These are phyloP conservation scores for Sambucus nigra DNA, from an alignment of 129 eudicot genomes.

Conservation along the genomic window DNA sequence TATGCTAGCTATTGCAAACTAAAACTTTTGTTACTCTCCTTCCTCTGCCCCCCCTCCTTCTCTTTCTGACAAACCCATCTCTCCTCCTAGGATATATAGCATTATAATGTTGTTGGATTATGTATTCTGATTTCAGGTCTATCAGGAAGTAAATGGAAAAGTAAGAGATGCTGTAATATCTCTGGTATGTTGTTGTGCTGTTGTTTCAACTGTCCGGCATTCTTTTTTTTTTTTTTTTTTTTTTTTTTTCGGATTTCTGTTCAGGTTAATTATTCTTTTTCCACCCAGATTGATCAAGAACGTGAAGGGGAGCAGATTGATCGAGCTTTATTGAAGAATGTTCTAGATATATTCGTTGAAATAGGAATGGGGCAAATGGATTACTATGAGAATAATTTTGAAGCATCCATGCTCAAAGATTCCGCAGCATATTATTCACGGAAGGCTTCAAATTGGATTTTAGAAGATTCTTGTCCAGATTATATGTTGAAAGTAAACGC, in stretches of 20 bases:
- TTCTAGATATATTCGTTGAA: conserved; percentile 90
- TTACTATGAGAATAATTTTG: conserved; percentile 79
- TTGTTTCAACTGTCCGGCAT: neutral
- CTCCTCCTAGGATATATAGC: neutral
- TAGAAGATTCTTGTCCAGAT: conserved; percentile 86
- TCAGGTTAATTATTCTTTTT: neutral
- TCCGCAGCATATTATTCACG: conserved; percentile 83
- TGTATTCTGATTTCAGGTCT: conserved; percentile 45
- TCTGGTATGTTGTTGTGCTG: conserved; percentile 47
- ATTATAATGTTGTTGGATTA: neutral
- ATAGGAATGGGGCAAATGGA: conserved; percentile 96
- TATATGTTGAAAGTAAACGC: conserved; percentile 59
- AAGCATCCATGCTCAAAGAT: conserved; percentile 67
- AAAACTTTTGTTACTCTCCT: neutral
- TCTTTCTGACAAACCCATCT: neutral
- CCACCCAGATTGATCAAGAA: conserved; percentile 74
- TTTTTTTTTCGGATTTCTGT: too few relatives aligned
- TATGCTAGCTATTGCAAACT: neutral
- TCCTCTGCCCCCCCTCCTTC: neutral
- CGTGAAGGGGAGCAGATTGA: conserved; percentile 98
- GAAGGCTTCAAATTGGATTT: conserved; percentile 91
- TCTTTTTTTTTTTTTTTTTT: neutral
- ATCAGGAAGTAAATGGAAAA: conserved; percentile 64
- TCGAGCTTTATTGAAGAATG: conserved; percentile 89
- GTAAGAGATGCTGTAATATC: conserved; percentile 98